Conservation (phyloP, 768 basidiomycete species). For the Hericium rajendrae region DNA sequence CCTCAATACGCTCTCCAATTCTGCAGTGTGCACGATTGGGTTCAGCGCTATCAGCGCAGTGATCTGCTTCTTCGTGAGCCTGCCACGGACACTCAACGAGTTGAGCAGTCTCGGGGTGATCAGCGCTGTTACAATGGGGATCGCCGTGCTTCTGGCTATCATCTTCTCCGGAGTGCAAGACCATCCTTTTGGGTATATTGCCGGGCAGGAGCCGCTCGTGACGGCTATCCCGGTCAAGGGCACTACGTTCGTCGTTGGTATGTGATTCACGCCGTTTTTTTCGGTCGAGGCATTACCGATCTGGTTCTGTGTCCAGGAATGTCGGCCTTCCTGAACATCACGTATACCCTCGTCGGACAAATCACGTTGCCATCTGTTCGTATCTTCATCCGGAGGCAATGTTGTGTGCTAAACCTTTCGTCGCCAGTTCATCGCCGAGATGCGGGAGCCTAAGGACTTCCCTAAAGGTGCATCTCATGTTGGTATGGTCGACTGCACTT, state of each 20-base stretch:
- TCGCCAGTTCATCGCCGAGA: slow-evolving; percentile 32
- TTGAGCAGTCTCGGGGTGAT: slow-evolving; percentile 32
- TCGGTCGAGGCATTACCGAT: not conserved
- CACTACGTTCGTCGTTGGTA: slow-evolving; percentile 30
- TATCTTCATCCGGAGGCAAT: not conserved
- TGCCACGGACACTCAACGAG: slow-evolving; percentile 36
- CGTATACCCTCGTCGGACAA: slow-evolving; percentile 36
- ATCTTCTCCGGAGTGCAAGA: slow-evolving; percentile 32
- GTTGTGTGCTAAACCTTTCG: slow-evolving; percentile 2
- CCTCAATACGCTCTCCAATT: slow-evolving; percentile 35
- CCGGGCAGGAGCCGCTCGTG: slow-evolving; percentile 28
- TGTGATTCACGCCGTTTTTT: slow-evolving; percentile 1
- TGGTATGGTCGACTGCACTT: not conserved
- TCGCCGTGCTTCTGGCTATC: slow-evolving; percentile 34
- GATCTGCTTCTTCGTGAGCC: slow-evolving; percentile 31
- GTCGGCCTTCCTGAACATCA: slow-evolving; percentile 38
- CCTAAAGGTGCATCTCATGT: slow-evolving; percentile 26
- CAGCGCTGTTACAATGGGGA: slow-evolving; percentile 36
- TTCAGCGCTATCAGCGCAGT: slow-evolving; percentile 28
- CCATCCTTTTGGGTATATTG: slow-evolving; percentile 32
- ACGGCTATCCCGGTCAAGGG: slow-evolving; percentile 27
- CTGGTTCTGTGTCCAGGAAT: slow-evolving; percentile 20
- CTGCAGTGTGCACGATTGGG: slow-evolving; percentile 30
- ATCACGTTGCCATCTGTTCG: slow-evolving; percentile 31
- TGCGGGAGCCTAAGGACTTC: slow-evolving; percentile 38